Evolutionary conservation across 176 grass and related monocot species (phyloP), one percentile per base, ranked within the genome.

Genomic region (Oryza brachyantha): DNA sequence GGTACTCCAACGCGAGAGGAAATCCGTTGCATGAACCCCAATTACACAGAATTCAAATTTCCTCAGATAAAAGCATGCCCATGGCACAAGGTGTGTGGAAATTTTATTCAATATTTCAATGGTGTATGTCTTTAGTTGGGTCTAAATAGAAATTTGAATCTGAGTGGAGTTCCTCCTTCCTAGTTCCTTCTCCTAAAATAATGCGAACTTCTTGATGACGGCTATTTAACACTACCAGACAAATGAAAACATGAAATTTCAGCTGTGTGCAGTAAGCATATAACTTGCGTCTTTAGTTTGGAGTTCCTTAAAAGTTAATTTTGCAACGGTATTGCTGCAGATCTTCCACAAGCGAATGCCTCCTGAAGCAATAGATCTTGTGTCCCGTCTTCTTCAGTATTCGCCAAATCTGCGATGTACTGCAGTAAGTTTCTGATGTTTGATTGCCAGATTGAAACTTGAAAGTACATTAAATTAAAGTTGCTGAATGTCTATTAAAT

Each of bases 11-110:
- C 88, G 16, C 69, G 75, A 54, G 88, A 90, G 59, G 88, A 90
- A 86, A 90, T 90, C 38, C 68, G 84, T 22, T 90, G 88, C 68
- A 90, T 90, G 88, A 90, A 90, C 32, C 84, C 88, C 29, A 90
- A 83, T 59, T 86, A 90, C 26, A 90, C 84, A 69, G 88, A 90
- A 41, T 90, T 86, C 77, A 86, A 78, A 10, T 90, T 86, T 83
- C 88, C 88, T 21, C 88, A 86, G 84, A 86, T 90, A 69, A 90
- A 90, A 83, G 84, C 84, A 24, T 72, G 81, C 68, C 88, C 84
- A 48, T 90, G 88, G 88, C 88, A 90, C 75, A 90, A 90, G 84
- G 84, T 90, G 16, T 62, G 35, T 29, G 11, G 19, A 40, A 39
- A 17, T 5, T 74, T 1, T 66, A 31, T n/a, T 66, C 32, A 31